phyloP scores from a whole-genome alignment of 2,329 filamentous ascomycete genomes.

The Diaporthe vexans region DNA sequence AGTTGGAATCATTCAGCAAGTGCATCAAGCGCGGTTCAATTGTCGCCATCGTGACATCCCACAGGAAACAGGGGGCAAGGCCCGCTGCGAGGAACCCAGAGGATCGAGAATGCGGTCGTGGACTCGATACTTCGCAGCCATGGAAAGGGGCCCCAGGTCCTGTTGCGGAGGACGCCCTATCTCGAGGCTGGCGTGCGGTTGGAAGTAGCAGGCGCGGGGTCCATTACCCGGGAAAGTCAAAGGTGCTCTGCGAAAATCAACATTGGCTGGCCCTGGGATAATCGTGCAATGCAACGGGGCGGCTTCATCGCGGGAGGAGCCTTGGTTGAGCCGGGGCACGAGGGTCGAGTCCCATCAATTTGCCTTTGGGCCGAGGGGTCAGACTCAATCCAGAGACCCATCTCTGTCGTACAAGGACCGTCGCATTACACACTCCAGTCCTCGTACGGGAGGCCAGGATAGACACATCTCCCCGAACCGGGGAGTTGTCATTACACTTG shows the following conservation, averaged over 20 bases:
- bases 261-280: conserved; percentile 24
- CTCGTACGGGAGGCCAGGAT: not conserved
- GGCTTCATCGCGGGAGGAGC: conserved; percentile 31
- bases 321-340: conserved; percentile 6
- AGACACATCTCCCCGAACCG: not conserved
- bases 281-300: conserved; percentile 30
- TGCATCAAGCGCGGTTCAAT: conserved; percentile 78
- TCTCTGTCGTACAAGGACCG: conserved; percentile 22
- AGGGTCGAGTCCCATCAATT: conserved; percentile 32
- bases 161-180: conserved; percentile 25
- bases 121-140: conserved; percentile 54
- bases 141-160: conserved; percentile 36
- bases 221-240: conserved; percentile 33
- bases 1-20: conserved; percentile 70
- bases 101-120: conserved; percentile 44
- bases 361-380: conserved; percentile 32
- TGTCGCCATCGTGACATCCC: conserved; percentile 68
- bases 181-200: conserved; percentile 26
- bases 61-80: conserved; percentile 30
- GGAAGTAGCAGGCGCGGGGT: conserved; percentile 26
- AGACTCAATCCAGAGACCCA: conserved; percentile 26
- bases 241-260: conserved; percentile 25
- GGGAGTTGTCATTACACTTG: not conserved
- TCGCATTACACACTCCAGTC: conserved; percentile 14
- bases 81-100: conserved; percentile 30